Percentiles rank a stretch among this genome's conserved stretches.
These are phyloP conservation scores for Naganishia sp. DNA, from an alignment of 1,284 basidiomycete species.

Conservation along the genomic window DNA sequence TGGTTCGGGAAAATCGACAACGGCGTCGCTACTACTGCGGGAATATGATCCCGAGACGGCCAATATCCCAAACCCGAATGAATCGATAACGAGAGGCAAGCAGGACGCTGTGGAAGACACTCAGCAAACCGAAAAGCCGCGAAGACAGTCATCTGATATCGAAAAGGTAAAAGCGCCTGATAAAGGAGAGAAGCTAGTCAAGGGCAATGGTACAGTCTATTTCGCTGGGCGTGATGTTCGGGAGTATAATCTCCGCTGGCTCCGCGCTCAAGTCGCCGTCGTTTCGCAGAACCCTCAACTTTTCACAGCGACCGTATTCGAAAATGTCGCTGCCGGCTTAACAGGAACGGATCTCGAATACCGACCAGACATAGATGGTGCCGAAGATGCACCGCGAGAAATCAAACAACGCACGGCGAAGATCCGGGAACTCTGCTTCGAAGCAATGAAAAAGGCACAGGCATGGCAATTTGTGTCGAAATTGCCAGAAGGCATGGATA, in stretches of 20 bases:
- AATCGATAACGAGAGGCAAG: slow-evolving; percentile 15
- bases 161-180: slow-evolving; percentile 23
- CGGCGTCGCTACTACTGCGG: slow-evolving; percentile 51
- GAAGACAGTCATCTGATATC: not conserved
- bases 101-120: slow-evolving; percentile 19
- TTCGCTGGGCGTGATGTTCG: slow-evolving; percentile 78
- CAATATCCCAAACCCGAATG: slow-evolving; percentile 27
- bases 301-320: slow-evolving; percentile 74
- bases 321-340: slow-evolving; percentile 86
- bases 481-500: slow-evolving; percentile 70
- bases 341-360: slow-evolving; percentile 64
- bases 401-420: slow-evolving; percentile 67
- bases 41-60: slow-evolving; percentile 52
- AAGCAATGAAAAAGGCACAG: slow-evolving; percentile 89
- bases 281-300: slow-evolving; percentile 41
- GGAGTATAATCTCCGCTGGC: slow-evolving; percentile 83
- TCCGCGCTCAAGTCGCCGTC: slow-evolving; percentile 78
- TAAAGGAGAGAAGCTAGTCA: slow-evolving; percentile 33
- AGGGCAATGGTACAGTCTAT: slow-evolving; percentile 62
- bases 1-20: slow-evolving; percentile 56
- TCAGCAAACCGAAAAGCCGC: not conserved
- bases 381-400: slow-evolving; percentile 5
- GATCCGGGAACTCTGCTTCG: slow-evolving; percentile 69
- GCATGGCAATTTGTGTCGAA: slow-evolving; percentile 85
- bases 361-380: slow-evolving; percentile 30